Base-by-base conservation (phyloP, 2,329 filamentous ascomycete species). In the Aspergillus costaricaensis region DNA sequence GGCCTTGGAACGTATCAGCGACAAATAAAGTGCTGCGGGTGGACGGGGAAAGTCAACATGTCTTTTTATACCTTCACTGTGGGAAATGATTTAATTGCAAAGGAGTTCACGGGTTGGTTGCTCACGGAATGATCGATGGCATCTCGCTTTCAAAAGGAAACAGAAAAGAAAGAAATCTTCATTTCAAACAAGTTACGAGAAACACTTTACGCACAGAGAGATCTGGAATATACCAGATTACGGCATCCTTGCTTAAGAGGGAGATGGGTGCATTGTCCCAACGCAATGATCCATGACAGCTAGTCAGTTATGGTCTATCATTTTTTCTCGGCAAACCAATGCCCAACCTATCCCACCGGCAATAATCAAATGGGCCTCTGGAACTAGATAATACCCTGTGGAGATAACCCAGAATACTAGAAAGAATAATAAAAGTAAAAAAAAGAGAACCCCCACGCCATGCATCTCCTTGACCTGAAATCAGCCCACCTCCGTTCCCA, bases 1-100 rank as follows among this genome's bases (percentile, higher is more conserved):
- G 74, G 77, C 77, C 41, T 68, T 79, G 15, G 77, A 79, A 63
- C 77, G 77, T 60, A 79, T 79, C 65, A 71, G 69, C 65, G 76
- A 79, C 55, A 77, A 78, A 73, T 78, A 73, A 74, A 66, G 56
- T 30, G 21, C 17, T n/a, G 52, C 12, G 14, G 19, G 27, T 41
- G 41, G 53, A 38, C 17, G 51, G 51, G 57, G 57, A 39, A 62
- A 63, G 61, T 60, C 68, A 62, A 64, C 32, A 36, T 65, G 65
- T 66, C 61, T 44, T 63, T 66, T 65, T 64, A 70, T 60, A 63
- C 55, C 60, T 62, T 61, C 53, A 48, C 59, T 57, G 58, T 63
- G 63, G 66, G 61, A 58, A 63, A 63, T 64, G 52, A 47, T 68
- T 68, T 70, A 70, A 72, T 71, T 71, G 66, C 64, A 67, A 69